phyloP scores from a whole-genome alignment of 306 rosid genomes.

The Sphenostylis stenocarpa region DNA sequence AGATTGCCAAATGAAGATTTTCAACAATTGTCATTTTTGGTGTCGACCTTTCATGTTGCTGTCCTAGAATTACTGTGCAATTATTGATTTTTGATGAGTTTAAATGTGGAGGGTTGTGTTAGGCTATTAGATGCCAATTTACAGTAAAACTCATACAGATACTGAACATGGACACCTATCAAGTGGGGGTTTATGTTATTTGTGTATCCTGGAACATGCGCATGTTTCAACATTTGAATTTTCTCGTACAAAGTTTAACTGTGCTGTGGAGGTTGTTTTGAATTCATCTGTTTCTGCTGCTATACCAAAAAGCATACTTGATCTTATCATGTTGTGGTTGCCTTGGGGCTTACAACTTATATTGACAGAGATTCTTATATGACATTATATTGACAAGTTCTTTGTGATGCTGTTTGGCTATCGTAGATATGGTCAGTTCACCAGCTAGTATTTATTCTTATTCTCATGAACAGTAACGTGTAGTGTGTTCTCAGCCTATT shows the following conservation, averaged over 20 bases:
- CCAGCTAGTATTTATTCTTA: neutral
- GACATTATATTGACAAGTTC: neutral
- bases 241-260: neutral
- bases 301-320: neutral
- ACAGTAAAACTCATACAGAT: neutral
- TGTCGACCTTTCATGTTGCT: neutral
- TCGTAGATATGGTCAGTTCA: neutral
- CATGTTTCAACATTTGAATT: neutral
- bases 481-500: neutral
- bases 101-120: neutral
- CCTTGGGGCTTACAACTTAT: neutral
- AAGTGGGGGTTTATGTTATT: neutral
- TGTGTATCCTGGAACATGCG: neutral
- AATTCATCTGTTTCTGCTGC: neutral
- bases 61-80: neutral
- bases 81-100: constrained; percentile 12
- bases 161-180: neutral
- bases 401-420: constrained; percentile 21
- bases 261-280: neutral
- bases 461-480: neutral
- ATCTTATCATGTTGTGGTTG: neutral
- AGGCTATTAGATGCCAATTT: neutral
- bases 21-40: neutral
- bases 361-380: neutral
- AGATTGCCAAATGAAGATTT: neutral